A percentile compares a stretch with the other conserved stretches of the same genome.
Conservation (phyloP, 2,329 filamentous ascomycete species). For the Alternaria arbusti region DNA sequence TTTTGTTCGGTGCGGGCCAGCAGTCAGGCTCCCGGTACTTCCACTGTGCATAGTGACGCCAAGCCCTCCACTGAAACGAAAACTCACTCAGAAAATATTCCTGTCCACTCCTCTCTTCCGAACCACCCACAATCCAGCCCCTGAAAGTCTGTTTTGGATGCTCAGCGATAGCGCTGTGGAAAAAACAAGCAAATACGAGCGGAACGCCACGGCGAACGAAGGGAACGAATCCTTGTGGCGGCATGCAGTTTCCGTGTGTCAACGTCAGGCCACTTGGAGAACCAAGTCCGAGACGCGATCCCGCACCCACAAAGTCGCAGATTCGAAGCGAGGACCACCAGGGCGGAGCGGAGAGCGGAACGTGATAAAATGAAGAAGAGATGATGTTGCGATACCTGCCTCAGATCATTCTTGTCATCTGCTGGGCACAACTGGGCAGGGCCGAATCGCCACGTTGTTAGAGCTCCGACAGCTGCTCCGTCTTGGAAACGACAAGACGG, state of each 20-base stretch:
- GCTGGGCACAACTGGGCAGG: not conserved
- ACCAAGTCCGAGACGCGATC: not conserved
- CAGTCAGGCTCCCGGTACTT: not conserved
- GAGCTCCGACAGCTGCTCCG: not conserved
- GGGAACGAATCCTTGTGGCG: slow-evolving; percentile 3
- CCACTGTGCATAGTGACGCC: not conserved
- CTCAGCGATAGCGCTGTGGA: slow-evolving; percentile 9
- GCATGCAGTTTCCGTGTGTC: slow-evolving; percentile 22
- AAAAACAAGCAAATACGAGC: slow-evolving; percentile 34
- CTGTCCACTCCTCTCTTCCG: not conserved
- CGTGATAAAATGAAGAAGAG: not conserved
- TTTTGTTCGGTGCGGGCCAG: not conserved
- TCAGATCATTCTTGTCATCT: not conserved
- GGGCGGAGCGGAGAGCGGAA: slow-evolving; percentile 11
- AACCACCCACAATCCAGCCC: not conserved
- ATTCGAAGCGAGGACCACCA: not conserved
- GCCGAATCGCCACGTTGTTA: slow-evolving; percentile 1
- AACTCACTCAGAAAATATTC: not conserved
- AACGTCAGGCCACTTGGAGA: slow-evolving; percentile 21
- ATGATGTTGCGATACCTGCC: not conserved
- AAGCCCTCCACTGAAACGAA: not conserved
- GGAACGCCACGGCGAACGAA: slow-evolving; percentile 22
- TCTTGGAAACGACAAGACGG: not conserved
- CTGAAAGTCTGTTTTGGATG: not conserved
- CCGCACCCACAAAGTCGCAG: slow-evolving; percentile 3